phyloP scores from a whole-genome alignment of 371 early-diverging fungal genomes.

The Mucor indicus region DNA sequence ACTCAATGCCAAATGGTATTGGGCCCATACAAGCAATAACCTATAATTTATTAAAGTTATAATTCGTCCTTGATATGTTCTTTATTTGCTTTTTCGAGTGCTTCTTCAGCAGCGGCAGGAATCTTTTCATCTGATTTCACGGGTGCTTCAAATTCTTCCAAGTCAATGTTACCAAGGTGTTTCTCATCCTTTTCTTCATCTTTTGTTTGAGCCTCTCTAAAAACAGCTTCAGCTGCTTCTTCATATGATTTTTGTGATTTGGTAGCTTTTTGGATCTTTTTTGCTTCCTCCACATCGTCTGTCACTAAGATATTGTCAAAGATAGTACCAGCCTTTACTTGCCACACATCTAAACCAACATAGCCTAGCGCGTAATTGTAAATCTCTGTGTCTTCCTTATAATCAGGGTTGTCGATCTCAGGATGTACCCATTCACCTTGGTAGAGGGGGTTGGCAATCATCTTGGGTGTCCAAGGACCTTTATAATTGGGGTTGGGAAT shows the following conservation, averaged over 20 bases:
- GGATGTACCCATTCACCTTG: constrained; percentile 92
- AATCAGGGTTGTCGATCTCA: constrained; percentile 89
- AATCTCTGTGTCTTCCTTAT: constrained; percentile 80
- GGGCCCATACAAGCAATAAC: background rate
- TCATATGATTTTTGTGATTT: constrained; percentile 40
- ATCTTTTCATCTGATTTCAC: constrained; percentile 18
- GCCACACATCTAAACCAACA: constrained; percentile 95
- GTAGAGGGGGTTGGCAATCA: constrained; percentile 92
- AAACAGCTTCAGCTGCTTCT: constrained; percentile 31
- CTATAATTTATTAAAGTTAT: too few relatives aligned
- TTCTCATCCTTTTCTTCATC: constrained; percentile 36
- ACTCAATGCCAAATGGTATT: constrained; percentile 6
- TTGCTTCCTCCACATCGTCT: constrained; percentile 66
- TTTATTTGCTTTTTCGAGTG: constrained; percentile 32
- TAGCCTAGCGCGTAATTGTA: constrained; percentile 78
- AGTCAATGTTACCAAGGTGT: constrained; percentile 19
- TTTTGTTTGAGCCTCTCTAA: constrained; percentile 13
- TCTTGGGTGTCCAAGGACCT: constrained; percentile 76
- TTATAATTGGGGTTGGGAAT: constrained; percentile 89
- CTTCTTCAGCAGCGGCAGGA: constrained; percentile 20
- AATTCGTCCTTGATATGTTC: constrained; percentile 16
- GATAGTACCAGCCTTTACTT: constrained; percentile 87
- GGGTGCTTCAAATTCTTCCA: constrained; percentile 25
- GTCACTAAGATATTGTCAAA: constrained; percentile 92
- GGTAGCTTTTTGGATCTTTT: constrained; percentile 63